These are phyloP conservation scores for Amanita rubescens DNA, from an alignment of 768 basidiomycete genomes.

Conservation along the genomic window DNA sequence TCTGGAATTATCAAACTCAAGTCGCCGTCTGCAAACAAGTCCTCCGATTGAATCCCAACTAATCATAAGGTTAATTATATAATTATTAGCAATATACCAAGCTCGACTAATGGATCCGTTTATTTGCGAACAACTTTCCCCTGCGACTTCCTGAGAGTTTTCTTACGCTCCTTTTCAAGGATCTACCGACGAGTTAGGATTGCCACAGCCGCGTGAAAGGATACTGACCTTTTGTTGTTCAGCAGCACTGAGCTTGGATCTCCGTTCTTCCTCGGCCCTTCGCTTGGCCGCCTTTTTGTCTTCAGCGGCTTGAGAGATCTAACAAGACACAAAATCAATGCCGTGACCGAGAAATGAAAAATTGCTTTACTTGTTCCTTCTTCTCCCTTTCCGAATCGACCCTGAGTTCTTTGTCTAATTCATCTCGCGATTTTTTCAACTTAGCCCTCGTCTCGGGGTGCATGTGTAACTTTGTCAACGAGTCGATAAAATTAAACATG, in stretches of 20 bases:
- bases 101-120: constrained; percentile 6
- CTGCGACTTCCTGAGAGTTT: constrained; percentile 60
- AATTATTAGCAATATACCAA: constrained; percentile 1
- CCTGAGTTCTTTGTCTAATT: constrained; percentile 59
- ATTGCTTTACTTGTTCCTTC: constrained; percentile 52
- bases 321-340: background rate
- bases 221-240: constrained; percentile 73
- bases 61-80: background rate
- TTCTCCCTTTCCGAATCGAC: constrained; percentile 61
- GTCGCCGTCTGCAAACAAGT: background rate
- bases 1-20: background rate
- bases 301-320: constrained; percentile 45
- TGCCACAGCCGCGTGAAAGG: background rate
- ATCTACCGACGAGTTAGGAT: constrained; percentile 27
- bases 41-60: background rate
- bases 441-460: constrained; percentile 81
- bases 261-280: too few relatives aligned
- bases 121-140: constrained; percentile 53
- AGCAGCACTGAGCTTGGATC: constrained; percentile 53
- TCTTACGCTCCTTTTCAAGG: constrained; percentile 74
- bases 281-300: constrained; percentile 47
- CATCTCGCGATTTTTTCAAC: constrained; percentile 66
- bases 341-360: background rate
- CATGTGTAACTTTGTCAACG: constrained; percentile 47
- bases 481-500: constrained; percentile 71